A percentile compares a stretch with the other conserved stretches of the same genome.
phyloP scores from a whole-genome alignment of 2,329 filamentous ascomycete genomes.

The Botrytis hyacinthi region DNA sequence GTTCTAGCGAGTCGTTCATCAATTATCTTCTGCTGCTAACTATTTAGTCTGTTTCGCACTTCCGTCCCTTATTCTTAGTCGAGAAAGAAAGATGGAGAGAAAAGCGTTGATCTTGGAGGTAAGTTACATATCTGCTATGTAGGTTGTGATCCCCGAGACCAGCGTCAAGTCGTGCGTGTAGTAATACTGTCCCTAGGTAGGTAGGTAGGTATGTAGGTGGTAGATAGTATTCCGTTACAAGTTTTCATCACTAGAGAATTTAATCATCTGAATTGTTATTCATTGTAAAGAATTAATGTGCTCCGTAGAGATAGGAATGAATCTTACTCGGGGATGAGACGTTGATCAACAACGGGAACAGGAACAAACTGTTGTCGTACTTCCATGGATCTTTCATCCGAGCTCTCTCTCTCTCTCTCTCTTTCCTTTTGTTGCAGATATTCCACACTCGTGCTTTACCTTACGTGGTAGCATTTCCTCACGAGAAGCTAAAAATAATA shows the following conservation, averaged over 20 bases:
- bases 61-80: neutral
- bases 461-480: neutral
- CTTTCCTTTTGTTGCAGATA: neutral
- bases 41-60: neutral
- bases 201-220: neutral
- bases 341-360: constrained; percentile 5
- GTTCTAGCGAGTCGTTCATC: neutral
- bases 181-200: neutral
- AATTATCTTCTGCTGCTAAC: neutral
- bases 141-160: neutral
- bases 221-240: neutral
- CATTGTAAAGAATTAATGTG: neutral
- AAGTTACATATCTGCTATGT: neutral
- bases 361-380: constrained; percentile 3
- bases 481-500: neutral
- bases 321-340: constrained; percentile 6
- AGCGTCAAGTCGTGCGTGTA: neutral
- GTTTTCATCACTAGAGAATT: neutral
- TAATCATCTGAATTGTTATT: neutral
- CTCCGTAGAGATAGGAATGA: neutral
- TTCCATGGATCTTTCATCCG: neutral
- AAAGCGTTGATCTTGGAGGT: neutral
- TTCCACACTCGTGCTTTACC: neutral
- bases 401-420: neutral
- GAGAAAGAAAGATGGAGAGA: neutral